Percentiles rank a stretch among this genome's conserved stretches.
phyloP scores from a whole-genome alignment of 169 alveolate genomes.

The Plasmodium coatneyi region DNA sequence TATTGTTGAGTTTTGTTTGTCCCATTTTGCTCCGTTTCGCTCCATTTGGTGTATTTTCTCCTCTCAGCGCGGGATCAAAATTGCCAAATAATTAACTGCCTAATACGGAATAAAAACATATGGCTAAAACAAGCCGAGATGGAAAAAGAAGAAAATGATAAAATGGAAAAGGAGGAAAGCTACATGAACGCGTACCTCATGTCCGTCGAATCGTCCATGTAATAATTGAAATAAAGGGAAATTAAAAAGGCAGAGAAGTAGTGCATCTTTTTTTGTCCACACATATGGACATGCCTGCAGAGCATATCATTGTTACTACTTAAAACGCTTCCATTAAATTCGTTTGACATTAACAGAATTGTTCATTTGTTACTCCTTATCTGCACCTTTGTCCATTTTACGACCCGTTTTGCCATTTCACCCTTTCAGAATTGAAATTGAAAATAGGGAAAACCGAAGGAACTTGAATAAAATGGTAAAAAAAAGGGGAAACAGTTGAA shows the following conservation, averaged over 20 bases:
- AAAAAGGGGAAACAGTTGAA: neutral
- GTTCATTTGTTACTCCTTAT: neutral
- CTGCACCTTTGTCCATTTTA: neutral
- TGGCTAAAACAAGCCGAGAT: conserved; percentile 34
- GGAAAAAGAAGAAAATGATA: conserved; percentile 60
- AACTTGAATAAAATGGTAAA: conserved; percentile 61
- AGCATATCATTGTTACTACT: neutral
- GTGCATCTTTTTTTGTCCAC: neutral
- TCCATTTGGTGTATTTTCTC: neutral
- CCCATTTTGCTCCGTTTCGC: neutral
- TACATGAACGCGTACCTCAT: conserved; percentile 60
- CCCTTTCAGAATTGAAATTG: conserved; percentile 56
- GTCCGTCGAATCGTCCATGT: conserved; percentile 75
- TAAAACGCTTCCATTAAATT: neutral
- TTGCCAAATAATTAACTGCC: conserved; percentile 30
- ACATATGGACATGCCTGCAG: neutral
- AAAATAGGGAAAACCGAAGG: conserved; percentile 60
- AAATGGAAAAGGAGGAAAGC: conserved; percentile 70
- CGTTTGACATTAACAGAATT: neutral
- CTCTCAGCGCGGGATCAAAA: conserved; percentile 50
- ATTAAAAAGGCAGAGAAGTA: neutral
- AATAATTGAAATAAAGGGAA: conserved; percentile 6
- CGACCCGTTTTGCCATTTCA: neutral
- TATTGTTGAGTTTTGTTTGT: neutral
- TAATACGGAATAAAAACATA: conserved; percentile 46